Conservation (phyloP, 148 eudicot genomes). For the Hydrangea macrophylla region DNA sequence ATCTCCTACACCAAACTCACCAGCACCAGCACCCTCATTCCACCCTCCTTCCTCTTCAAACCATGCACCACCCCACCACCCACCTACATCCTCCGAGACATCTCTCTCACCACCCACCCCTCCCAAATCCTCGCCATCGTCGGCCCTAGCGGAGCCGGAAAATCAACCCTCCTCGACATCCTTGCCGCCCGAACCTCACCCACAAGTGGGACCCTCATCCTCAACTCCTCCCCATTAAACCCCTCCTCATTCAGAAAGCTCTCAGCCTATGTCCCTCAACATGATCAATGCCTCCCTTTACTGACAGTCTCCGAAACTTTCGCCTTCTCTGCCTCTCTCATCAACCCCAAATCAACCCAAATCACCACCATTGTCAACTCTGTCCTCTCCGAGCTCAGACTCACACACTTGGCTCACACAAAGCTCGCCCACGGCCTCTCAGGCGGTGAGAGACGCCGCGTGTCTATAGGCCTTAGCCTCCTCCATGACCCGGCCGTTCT, state of each 20-base stretch:
- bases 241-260: conserved; percentile 56
- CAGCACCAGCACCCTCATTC: conserved; percentile 26
- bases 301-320: conserved; percentile 81
- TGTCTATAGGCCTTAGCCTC: conserved; percentile 78
- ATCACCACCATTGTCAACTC: conserved; percentile 30
- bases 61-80: conserved; percentile 51
- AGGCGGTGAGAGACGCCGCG: conserved; percentile 82
- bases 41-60: conserved; percentile 41
- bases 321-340: conserved; percentile 61
- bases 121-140: conserved; percentile 82
- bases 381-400: conserved; percentile 51
- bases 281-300: conserved; percentile 59
- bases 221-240: conserved; percentile 58
- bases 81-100: conserved; percentile 57
- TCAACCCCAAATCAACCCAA: conserved; percentile 36
- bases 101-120: conserved; percentile 70
- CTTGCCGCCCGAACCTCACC: conserved; percentile 67
- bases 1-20: conserved; percentile 71
- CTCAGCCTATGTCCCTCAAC: conserved; percentile 86
- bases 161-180: conserved; percentile 83
- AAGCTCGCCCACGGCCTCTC: conserved; percentile 51
- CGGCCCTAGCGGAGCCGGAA: conserved; percentile 93
- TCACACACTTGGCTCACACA: conserved; percentile 53
- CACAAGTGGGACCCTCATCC: conserved; percentile 50
- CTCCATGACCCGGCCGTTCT: conserved; percentile 74